These are phyloP conservation scores for Sherardia arvensis DNA, from an alignment of 257 asterid genomes.

Conservation along the genomic window DNA sequence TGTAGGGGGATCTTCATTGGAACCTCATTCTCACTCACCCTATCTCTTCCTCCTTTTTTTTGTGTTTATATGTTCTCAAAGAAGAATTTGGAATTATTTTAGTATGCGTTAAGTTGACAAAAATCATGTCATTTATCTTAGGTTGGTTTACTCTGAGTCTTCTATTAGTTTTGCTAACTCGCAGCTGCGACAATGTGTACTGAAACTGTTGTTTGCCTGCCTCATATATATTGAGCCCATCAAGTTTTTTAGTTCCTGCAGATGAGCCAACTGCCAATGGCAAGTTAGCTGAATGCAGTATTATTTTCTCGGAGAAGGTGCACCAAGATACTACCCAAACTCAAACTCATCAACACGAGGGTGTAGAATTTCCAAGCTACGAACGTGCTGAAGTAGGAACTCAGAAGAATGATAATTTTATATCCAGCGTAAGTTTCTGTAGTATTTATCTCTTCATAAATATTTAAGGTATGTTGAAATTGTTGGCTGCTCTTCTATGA, in stretches of 20 bases:
- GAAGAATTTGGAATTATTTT: neutral
- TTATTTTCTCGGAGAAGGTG: slow-evolving; percentile 26
- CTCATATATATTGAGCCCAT: slow-evolving; percentile 46
- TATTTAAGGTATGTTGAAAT: slow-evolving; percentile 13
- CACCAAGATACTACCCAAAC: slow-evolving; percentile 26
- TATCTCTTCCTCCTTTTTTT: neutral
- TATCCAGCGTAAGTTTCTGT: slow-evolving; percentile 32
- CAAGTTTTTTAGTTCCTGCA: slow-evolving; percentile 90
- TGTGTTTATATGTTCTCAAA: neutral
- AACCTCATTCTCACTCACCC: neutral
- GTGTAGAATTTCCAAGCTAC: slow-evolving; percentile 1
- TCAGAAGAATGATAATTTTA: slow-evolving; percentile 33
- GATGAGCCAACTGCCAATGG: slow-evolving; percentile 41
- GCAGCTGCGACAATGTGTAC: neutral
- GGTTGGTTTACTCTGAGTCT: neutral
- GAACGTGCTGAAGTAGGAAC: slow-evolving; percentile 14
- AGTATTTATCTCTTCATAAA: slow-evolving; percentile 5
- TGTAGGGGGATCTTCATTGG: neutral
- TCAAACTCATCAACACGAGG: slow-evolving; percentile 14
- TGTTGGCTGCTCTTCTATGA: neutral
- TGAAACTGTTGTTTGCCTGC: slow-evolving; percentile 19
- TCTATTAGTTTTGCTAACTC: neutral
- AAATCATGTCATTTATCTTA: neutral
- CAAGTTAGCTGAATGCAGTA: slow-evolving; percentile 35
- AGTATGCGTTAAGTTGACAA: neutral